Base-by-base conservation (phyloP, 805 yeast species). In the Saturnispora hagleri region DNA sequence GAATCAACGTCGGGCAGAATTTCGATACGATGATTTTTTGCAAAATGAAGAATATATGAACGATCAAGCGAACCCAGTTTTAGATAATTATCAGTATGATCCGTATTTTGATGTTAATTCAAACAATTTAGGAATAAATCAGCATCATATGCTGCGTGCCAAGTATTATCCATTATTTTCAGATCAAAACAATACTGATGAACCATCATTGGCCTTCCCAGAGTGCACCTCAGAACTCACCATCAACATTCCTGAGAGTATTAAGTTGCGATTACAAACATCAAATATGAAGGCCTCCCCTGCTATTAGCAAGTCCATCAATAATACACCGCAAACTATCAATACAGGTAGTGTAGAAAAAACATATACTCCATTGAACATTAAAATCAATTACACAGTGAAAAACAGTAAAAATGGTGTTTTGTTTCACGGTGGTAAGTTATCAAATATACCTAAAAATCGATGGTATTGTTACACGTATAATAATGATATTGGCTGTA, bases 391-490 rank as follows among this genome's bases (percentile, higher is more conserved):
- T 52, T 91, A 86, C 62, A 74, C 73, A 49, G 64, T 86, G 9
- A 70, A 70, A 44, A 83, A 84, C 54, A 86, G 91, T 2, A 76
- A 75, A 41, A 79, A 81, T 53, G 98, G 97, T 8, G 67, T 93
- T 15, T 74, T 77, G 47, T 93, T 93, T 64, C 81, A 82, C 36
- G 86, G 88, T 15, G 81, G 82, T 10, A 64, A 67, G 10, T 71
- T 75, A 46, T 71, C 82, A 1, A 72, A 73, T 55, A 64, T 73
- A 53, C 68, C 73, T 17, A 65, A 64, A 50, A 66, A 71, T 35
- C 68, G 70, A 46, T 89, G 96, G 95, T 93, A 84, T 61, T 95
- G 88, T 2, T 89, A 86, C 66, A 91, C 98, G 0, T 73, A 80
- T 1, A 90, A 91, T 61, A 75, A 87, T 4, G 89, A 88, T 28